Evolutionary conservation across 768 basidiomycete species (phyloP), one percentile per base, ranked within the genome.

Genomic region (Punctularia strigosozonata): DNA sequence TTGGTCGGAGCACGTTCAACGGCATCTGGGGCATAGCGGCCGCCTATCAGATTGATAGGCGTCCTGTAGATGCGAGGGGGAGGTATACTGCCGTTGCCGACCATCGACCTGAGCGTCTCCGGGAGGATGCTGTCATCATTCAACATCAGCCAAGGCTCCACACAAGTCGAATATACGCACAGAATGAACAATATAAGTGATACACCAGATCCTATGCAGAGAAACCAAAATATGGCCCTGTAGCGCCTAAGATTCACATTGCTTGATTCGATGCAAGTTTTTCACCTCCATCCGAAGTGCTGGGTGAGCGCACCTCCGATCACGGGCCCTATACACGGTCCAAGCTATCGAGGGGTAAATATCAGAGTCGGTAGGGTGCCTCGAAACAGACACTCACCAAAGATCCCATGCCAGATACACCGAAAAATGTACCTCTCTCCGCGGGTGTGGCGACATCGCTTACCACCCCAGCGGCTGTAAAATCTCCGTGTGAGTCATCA

Each of bases 391-490:
- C 7, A 50, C 71, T 31, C 44, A 75, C 77, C 66, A 76, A 66
- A 15, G 79, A 76, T 0, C 80, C 80, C 3, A 80, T 42, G 25
- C 58, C 65, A 54, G 75, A 84, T 6, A 83, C 37, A 3, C 84
- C 87, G 40, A 77, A 69, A 56, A 78, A 86, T 5, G 75, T 70
- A 14, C 82, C 88, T 25, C 87, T 63, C 57, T 89, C 85, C 26
- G 70, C 67, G 0, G 72, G 76, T 2, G 69, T 69, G 4, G 82
- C 71, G 19, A 92, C 79, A 51, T 91, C 88, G 2, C 75, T 74
- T 39, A 91, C 71, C 5, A 83, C 74, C 4, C 88, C 88, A 25
- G 80, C 75, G 38, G 79, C 79, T 75, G 45, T 28, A 20, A 36
- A 25, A 17, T 15, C 26, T 12, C 20, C 7, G 5, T n/a, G n/a